Base-by-base conservation (phyloP, 257 asterid genomes). In the Cruciata laevipes region DNA sequence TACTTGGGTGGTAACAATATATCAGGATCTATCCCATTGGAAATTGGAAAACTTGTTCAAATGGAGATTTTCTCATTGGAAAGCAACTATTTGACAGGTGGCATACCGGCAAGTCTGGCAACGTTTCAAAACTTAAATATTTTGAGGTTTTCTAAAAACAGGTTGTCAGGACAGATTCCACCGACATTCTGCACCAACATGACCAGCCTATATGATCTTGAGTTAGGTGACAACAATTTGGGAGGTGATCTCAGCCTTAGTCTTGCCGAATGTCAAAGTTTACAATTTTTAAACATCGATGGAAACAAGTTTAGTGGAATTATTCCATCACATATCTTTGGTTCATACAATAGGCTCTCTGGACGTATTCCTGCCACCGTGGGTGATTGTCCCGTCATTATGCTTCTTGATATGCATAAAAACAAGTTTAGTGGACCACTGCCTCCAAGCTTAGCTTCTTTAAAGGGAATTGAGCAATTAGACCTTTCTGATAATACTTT, bases 91-190 rank as follows among this genome's bases (percentile, higher is more conserved):
- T 67, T 80, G 2, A 25, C 70, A 0, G 78, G 77, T 14, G 27
- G n/a, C 10, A 77, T 83, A 32, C 85, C 87, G 5, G 25, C 49
- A 14, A 71, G 59, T 16, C 59, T 81, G 51, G 81, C 71, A 14
- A 69, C 70, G 4, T 77, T 81, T 32, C 67, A 32, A 14, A 3
- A 30, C 23, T 2, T 69, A 37, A 33, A 27, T 6, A 2, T 4
- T 1, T 25, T 69, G 35, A 0, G 0, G 9, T 3, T 37, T 8
- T 37, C 3, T 9, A 9, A 3, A 1, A 71, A 65, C 18, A 10
- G 3, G 24, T 10, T 69, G 0, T 69, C 67, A 0, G 73, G 67
- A 30, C 55, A 10, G 3, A 30, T 69, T 0, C 73, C 67, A 9
- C 40, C n/a, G 2, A 4, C 8, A 17, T 24, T 8, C 13, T 71